Base-by-base conservation (phyloP, 2,329 filamentous ascomycete species). In the Verticillium zaregamsianum region DNA sequence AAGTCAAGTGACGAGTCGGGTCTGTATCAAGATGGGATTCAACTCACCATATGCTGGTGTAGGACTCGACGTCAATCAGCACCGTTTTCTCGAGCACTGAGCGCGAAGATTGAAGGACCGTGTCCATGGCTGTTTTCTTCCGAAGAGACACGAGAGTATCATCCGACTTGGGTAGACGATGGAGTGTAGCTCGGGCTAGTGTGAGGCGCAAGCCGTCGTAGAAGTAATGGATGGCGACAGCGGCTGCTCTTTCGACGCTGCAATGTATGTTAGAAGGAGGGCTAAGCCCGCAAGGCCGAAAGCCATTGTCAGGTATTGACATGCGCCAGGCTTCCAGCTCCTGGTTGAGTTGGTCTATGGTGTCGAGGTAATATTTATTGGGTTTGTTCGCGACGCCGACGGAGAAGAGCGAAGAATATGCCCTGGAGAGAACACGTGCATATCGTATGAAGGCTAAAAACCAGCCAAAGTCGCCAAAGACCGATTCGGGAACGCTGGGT, bases 321-420 rank as follows among this genome's bases (percentile, higher is more conserved):
- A 65, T 55, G 0, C 72, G 65, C 72, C 72, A 74, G 2, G 62
- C 33, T 37, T 74, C 70, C 20, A 70, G 59, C 59, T 74, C 72
- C 2, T n/a, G 57, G 8, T 55, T 52, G 8, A 73, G 63, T 59
- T 71, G 68, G 12, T 70, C 65, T 15, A 73, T 70, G 0, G 65
- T 65, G 2, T 68, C 66, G 3, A 73, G 62, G 52, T 68, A 71
- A 57, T 68, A 67, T 2, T 66, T 60, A 17, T 66, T 61, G 2
- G 70, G 65, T 17, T 69, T 68, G 0, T 69, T 66, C 1, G 67
- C 65, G 7, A 68, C 69, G 8, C 71, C 69, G 2, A 69, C 67
- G 1, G 70, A 71, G 57, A 73, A 73, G 11, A 74, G 66, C 0
- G 68, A 71, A 0, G 68, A 66, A 37, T 71, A 66, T 2, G 70